Base-by-base conservation (phyloP, 2,329 filamentous ascomycete genomes). In the Zymoseptoria passerinii region DNA sequence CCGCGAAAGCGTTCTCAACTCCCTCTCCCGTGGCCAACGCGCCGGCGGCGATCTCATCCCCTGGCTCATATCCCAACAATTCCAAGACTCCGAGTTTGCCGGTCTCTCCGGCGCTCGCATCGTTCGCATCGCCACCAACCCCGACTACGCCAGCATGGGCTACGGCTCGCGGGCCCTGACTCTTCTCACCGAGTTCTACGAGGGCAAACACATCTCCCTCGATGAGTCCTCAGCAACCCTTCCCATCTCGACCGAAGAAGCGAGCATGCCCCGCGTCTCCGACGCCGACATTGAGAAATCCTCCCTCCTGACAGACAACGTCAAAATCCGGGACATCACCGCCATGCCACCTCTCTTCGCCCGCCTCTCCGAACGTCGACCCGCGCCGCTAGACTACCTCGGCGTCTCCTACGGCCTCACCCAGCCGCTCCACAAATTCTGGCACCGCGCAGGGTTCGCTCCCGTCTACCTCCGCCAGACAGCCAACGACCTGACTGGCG, bases 51-150 rank as follows among this genome's bases (percentile, higher is more conserved):
- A 99, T 73, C 77, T 99, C 56, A 99, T 99, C 58, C 94, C 94
- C 0, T 99, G 94, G 94, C 82, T 97, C 29, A 89, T 99, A 62
- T 95, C 90, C 72, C 92, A 97, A 72, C 94, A 99, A 72, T 99
- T 96, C 78, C 94, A 97, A 71, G 94, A 99, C 68, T 90, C 95
- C 65, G 91, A 96, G 65, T 99, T 99, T 71, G 94, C 92, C 10
- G 87, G 89, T 48, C 81, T 99, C 0, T 97, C 92, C 13, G 95
- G 94, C 57, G 94, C 92, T 35, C 85, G 94, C 61, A 78, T 99
- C 52, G 92, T 99, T 16, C 85, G 94, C 53, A 97, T 99, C 68
- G 94, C 95, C 19, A 96, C 94, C 0, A 95, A 96, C 71, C 94
- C 95, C 0, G 92, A 97, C 65, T 96, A 96, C 67, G 80, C 88